A percentile compares a stretch with the other conserved stretches of the same genome.
Evolutionary conservation across 2,329 filamentous ascomycete genomes (phyloP).

Genomic region (Ophiostoma quercus): DNA sequence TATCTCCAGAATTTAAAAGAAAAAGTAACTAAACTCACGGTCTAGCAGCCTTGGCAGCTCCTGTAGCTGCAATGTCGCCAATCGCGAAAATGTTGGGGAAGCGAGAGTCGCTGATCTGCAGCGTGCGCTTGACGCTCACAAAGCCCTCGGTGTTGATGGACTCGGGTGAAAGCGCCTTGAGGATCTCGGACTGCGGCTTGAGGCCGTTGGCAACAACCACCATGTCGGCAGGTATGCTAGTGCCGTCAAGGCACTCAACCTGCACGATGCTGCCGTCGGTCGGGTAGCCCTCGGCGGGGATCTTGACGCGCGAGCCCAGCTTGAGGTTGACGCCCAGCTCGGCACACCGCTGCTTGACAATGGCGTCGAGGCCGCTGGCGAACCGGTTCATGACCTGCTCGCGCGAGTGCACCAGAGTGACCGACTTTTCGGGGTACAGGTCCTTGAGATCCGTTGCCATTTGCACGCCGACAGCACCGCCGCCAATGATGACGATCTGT

Average conservation of each 20-base stretch:
- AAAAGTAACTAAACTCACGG: not conserved
- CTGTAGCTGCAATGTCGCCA: conserved; percentile 58
- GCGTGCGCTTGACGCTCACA: conserved; percentile 21
- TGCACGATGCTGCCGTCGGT: conserved; percentile 9
- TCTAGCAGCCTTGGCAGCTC: conserved; percentile 36
- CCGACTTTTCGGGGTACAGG: conserved; percentile 51
- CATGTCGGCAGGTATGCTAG: conserved; percentile 17
- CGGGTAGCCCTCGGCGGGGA: conserved; percentile 8
- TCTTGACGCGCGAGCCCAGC: conserved; percentile 22
- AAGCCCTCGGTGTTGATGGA: conserved; percentile 23
- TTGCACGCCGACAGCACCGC: conserved; percentile 47
- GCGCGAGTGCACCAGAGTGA: conserved; percentile 55
- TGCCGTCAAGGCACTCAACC: conserved; percentile 21
- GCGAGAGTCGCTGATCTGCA: conserved; percentile 23
- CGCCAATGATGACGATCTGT: conserved; percentile 49
- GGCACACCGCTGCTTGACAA: conserved; percentile 23
- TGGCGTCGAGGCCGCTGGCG: conserved; percentile 19
- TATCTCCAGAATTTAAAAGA: too few relatives aligned
- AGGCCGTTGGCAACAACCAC: conserved; percentile 23
- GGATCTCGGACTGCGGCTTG: conserved; percentile 22
- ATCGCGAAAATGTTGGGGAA: conserved; percentile 51
- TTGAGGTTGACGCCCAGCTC: conserved; percentile 22
- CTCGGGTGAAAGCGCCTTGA: conserved; percentile 17
- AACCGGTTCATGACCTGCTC: conserved; percentile 37
- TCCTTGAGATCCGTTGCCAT: conserved; percentile 31